A percentile compares a stretch with the other conserved stretches of the same genome.
phyloP scores from a whole-genome alignment of 179 eudicot species.

The Silene noctiflora region DNA sequence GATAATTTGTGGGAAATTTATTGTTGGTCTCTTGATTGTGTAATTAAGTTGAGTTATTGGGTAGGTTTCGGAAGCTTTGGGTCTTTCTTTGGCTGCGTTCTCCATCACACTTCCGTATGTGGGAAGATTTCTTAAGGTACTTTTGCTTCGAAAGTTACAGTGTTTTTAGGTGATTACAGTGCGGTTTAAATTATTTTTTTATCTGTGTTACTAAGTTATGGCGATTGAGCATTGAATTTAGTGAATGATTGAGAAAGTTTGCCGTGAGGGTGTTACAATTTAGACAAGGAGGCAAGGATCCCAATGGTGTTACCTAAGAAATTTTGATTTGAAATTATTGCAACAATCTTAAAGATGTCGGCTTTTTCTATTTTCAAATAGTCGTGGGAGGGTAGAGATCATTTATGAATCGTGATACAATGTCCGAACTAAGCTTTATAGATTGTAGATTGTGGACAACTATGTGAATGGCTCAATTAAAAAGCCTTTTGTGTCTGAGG shows the following conservation, averaged over 20 bases:
- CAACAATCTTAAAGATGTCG: not conserved
- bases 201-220: not conserved
- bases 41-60: not conserved
- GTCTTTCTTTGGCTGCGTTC: slow-evolving; percentile 75
- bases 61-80: slow-evolving; percentile 83
- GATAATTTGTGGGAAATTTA: not conserved
- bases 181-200: not conserved
- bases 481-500: not conserved
- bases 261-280: too few species aligned
- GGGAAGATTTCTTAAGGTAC: slow-evolving; percentile 32
- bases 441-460: not conserved
- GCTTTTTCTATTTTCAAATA: not conserved
- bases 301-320: not conserved
- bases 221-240: not conserved
- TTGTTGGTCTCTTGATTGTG: not conserved
- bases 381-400: not conserved
- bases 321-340: not conserved
- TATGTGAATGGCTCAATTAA: not conserved
- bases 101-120: slow-evolving; percentile 51
- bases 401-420: not conserved
- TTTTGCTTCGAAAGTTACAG: not conserved
- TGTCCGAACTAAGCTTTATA: not conserved
- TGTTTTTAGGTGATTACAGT: too few species aligned
- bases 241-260: not conserved
- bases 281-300: not conserved